Base-by-base conservation (phyloP, 2,329 filamentous ascomycete species). In the Colletotrichum sp. region DNA sequence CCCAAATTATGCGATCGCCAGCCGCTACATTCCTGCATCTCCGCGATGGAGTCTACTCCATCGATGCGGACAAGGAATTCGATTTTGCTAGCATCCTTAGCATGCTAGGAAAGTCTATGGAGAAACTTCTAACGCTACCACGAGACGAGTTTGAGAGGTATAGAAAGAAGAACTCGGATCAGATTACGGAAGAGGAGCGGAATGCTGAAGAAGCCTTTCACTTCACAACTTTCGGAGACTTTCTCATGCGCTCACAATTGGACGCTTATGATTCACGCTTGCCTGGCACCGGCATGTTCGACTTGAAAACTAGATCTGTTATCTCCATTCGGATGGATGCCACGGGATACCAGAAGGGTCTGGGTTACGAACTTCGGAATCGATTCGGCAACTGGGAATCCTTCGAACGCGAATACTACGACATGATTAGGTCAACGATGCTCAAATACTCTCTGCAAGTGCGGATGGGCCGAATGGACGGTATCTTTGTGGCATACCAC, bases 381-480 rank as follows among this genome's bases (percentile, higher is more conserved):
- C 92, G 92, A 1, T 92, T 92, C 69, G 98, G 98, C 18, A 89
- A 93, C 74, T 99, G 91, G 89, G 94, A 98, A 83, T 99, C 96
- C 0, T 99, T 94, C 83, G 97, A 99, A 85, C 93, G 96, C 75
- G 98, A 99, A 81, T 98, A 97, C 84, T 98, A 94, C 83, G 97
- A 99, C 84, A 98, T 99, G 96, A 96, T 98, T 75, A 92, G 98
- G 69, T 92, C 96, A 2, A 97, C 96, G 0, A 96, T 99, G 86
- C 88, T 99, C 71, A 99, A 99, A 82, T 99, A 99, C 84, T 98
- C 96, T 12, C 89, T 99, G 34, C 97, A 99, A 85, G 98, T 96
- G 32, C 95, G 97, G 60, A 98, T 99, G 92, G 97, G 98, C 22
- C 93, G 96, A 66, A 99, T 99, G 98, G 96, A 99, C 82, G 97